Evolutionary conservation across 768 basidiomycete genomes (phyloP), one percentile per base, ranked within the genome.

Genomic region (Collybia sp.): DNA sequence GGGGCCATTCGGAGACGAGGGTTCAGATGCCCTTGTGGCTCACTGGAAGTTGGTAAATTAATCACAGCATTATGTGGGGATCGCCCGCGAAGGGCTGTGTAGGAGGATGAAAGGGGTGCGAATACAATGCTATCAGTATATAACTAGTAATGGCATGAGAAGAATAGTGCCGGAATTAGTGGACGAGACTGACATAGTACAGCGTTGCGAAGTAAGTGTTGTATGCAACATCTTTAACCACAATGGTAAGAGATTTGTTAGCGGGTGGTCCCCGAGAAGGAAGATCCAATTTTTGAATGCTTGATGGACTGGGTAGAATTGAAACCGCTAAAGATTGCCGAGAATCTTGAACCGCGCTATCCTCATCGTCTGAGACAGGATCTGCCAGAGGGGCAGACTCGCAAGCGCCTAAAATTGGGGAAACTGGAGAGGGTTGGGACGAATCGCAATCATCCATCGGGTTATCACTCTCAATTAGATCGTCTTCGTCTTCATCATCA

Each of bases 91-190:
- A 44, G 49, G 12, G 62, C 55, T 51, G 61, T 47, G 46, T 87
- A 85, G 30, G 80, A 76, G 5, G 92, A 93, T 0, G 88, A 80
- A 13, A 93, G 67, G 0, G 91, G 91, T 0, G 92, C 88, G 53
- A 93, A 93, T 20, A 83, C 75, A 51, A 93, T 86, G 19, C 75
- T 76, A 55, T 92, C 88, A 12, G 91, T 93, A 60, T 93, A 94
- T 18, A 93, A 68, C 90, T 91, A 53, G 37, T 53, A 47, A 30
- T 4, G n/a, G 19, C 35, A 12, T 44, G 33, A 47, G 44, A 45
- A 30, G 3, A 2, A n/a, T 9, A 2, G 17, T n/a, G 5, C 33
- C 15, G n/a, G 15, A 15, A 12, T 15, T 9, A 42, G 11, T 16
- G 12, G 16, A 31, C 15, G 36, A 39, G 9, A 61, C 77, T 64